These are phyloP conservation scores for Stagonosporopsis rhizophila DNA, from an alignment of 2,329 filamentous ascomycete genomes.

Conservation along the genomic window DNA sequence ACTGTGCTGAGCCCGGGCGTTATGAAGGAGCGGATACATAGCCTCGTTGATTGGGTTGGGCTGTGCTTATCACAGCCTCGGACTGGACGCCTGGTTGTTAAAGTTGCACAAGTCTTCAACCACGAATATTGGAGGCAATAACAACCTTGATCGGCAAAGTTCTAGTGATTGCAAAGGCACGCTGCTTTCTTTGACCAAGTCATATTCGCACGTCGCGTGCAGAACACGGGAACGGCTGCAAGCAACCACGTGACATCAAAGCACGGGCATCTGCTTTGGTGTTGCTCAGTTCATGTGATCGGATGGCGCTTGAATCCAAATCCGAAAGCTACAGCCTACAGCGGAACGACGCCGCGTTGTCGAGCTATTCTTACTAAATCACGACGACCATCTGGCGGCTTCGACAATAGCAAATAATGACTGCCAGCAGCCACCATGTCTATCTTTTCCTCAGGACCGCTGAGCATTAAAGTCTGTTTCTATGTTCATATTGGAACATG, in stretches of 20 bases:
- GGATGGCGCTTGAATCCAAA: background rate
- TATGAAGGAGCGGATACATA: background rate
- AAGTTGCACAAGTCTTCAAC: background rate
- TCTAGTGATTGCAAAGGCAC: too few species aligned
- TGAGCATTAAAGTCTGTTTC: background rate
- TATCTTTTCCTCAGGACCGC: slow-evolving; percentile 4
- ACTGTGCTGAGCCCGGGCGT: background rate
- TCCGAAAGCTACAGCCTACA: slow-evolving; percentile 10
- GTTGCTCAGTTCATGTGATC: slow-evolving; percentile 19
- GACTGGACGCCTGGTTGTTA: slow-evolving; percentile 1
- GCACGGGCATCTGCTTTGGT: too few species aligned
- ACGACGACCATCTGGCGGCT: slow-evolving; percentile 13
- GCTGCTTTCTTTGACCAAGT: too few species aligned
- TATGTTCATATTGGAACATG: slow-evolving; percentile 19
- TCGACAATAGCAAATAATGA: slow-evolving; percentile 1
- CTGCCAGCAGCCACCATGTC: slow-evolving; percentile 20
- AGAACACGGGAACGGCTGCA: too few species aligned
- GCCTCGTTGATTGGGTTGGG: background rate
- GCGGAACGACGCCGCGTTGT: slow-evolving; percentile 34
- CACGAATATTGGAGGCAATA: too few species aligned
- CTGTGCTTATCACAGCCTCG: background rate
- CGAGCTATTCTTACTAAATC: slow-evolving; percentile 26
- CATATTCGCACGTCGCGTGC: too few species aligned
- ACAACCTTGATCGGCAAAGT: too few species aligned
- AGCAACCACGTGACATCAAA: too few species aligned